A percentile compares a stretch with the other conserved stretches of the same genome.
phyloP scores from a whole-genome alignment of 2,329 filamentous ascomycete species.

The Sporothrix brasiliensis region DNA sequence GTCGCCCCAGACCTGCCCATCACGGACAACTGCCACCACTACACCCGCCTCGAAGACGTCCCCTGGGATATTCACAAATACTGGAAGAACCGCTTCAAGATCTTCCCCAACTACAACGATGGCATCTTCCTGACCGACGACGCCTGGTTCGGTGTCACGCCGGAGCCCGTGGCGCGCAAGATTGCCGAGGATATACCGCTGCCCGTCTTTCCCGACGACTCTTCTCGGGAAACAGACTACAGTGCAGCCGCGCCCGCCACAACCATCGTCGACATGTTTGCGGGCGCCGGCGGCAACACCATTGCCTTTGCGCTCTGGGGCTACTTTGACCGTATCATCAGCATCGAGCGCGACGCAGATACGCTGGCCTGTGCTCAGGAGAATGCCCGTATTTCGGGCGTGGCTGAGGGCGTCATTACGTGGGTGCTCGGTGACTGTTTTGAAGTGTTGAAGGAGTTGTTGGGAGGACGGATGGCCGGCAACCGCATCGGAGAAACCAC shows the following conservation, averaged over 20 bases:
- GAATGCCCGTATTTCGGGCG: slow-evolving; percentile 85
- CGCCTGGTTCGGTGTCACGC: slow-evolving; percentile 96
- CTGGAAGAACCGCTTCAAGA: slow-evolving; percentile 82
- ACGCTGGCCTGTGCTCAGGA: slow-evolving; percentile 88
- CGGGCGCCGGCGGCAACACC: slow-evolving; percentile 87
- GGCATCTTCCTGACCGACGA: slow-evolving; percentile 90
- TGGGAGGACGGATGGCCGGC: slow-evolving; percentile 2
- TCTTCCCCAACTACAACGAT: slow-evolving; percentile 85
- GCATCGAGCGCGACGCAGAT: slow-evolving; percentile 79
- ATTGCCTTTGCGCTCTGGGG: slow-evolving; percentile 88
- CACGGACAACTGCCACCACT: slow-evolving; percentile 73
- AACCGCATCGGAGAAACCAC: neutral
- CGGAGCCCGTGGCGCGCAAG: slow-evolving; percentile 84
- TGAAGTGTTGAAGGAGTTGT: slow-evolving; percentile 56
- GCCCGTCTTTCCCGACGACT: slow-evolving; percentile 41
- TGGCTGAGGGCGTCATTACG: slow-evolving; percentile 69
- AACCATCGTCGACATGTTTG: slow-evolving; percentile 84
- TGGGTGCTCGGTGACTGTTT: slow-evolving; percentile 92
- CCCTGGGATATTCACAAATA: slow-evolving; percentile 91
- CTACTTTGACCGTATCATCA: slow-evolving; percentile 81
- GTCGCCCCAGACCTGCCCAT: slow-evolving; percentile 54
- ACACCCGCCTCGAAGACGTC: slow-evolving; percentile 68
- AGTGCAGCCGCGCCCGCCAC: slow-evolving; percentile 47
- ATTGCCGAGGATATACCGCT: slow-evolving; percentile 73
- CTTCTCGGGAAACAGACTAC: slow-evolving; percentile 31